Conservation (phyloP, 805 yeast species). For the Ogataea dorogensis region DNA sequence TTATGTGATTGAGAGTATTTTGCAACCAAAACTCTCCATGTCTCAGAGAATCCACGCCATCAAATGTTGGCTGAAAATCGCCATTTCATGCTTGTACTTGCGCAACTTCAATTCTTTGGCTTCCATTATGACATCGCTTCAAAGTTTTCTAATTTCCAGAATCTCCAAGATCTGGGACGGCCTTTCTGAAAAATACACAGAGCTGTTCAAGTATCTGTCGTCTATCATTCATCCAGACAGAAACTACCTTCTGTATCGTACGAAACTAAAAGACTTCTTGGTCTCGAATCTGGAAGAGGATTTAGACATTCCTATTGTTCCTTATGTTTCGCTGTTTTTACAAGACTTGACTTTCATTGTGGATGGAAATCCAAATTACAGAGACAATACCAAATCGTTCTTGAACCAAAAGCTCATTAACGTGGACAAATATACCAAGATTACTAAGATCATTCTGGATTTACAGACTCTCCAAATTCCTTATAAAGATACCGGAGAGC, state of each 20-base stretch:
- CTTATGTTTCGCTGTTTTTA: constrained; percentile 69
- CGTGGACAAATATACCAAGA: constrained; percentile 69
- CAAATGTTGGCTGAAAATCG: constrained; percentile 71
- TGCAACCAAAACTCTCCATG: constrained; percentile 48
- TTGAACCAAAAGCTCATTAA: constrained; percentile 61
- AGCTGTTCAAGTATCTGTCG: constrained; percentile 60
- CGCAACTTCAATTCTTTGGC: constrained; percentile 78
- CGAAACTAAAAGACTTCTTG: constrained; percentile 56
- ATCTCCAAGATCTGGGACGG: constrained; percentile 57
- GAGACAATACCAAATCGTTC: constrained; percentile 52
- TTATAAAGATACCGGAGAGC: constrained; percentile 40
- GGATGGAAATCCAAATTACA: constrained; percentile 73
- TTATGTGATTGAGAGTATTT: constrained; percentile 67
- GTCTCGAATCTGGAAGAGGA: constrained; percentile 41
- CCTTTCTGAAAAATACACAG: constrained; percentile 57
- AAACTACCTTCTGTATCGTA: constrained; percentile 68
- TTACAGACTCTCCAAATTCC: constrained; percentile 67
- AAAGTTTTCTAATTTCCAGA: constrained; percentile 68
- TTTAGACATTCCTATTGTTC: constrained; percentile 63
- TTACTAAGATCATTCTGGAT: constrained; percentile 63
- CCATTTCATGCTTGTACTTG: constrained; percentile 67
- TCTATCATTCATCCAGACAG: constrained; percentile 73
- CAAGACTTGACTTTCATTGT: constrained; percentile 80
- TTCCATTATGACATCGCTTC: constrained; percentile 73
- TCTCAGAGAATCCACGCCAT: constrained; percentile 54